phyloP scores from a whole-genome alignment of 495 filamentous ascomycete genomes.

The Achaetomiella virescens region DNA sequence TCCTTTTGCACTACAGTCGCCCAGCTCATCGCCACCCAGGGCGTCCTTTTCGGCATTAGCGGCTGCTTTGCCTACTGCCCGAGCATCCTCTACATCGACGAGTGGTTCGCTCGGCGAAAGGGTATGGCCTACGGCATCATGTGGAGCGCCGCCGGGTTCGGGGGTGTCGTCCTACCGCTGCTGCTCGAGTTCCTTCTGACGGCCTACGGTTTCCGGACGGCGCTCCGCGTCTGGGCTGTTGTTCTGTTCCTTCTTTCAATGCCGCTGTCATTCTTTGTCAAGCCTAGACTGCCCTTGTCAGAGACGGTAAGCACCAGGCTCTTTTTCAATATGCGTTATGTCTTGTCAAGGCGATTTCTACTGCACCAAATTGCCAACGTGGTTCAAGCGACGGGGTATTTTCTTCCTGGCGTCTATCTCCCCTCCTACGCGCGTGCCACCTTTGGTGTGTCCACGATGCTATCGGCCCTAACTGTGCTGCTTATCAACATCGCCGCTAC shows the following conservation, averaged over 20 bases:
- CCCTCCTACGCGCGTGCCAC: neutral
- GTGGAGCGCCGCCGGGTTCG: neutral
- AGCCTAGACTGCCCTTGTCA: neutral
- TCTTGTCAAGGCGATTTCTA: neutral
- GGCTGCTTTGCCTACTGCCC: neutral
- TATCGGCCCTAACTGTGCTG: neutral
- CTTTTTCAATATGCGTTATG: neutral
- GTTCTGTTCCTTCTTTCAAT: neutral
- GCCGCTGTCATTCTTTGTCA: neutral
- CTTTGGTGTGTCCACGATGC: neutral
- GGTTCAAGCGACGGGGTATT: neutral
- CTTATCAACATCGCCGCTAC: constrained; percentile 1
- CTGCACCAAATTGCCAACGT: neutral
- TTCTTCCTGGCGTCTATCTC: neutral
- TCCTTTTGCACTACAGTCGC: neutral
- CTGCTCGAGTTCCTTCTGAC: neutral
- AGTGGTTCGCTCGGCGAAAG: neutral
- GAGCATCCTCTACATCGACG: constrained; percentile 4
- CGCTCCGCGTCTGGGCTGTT: neutral
- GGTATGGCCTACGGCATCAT: constrained; percentile 3
- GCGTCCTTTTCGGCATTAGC: neutral
- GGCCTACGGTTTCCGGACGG: neutral
- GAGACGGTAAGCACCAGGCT: neutral
- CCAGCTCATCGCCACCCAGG: constrained; percentile 4
- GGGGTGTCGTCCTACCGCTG: neutral